phyloP scores from a whole-genome alignment of 441 rosid genomes.

The Croton laevigatus region DNA sequence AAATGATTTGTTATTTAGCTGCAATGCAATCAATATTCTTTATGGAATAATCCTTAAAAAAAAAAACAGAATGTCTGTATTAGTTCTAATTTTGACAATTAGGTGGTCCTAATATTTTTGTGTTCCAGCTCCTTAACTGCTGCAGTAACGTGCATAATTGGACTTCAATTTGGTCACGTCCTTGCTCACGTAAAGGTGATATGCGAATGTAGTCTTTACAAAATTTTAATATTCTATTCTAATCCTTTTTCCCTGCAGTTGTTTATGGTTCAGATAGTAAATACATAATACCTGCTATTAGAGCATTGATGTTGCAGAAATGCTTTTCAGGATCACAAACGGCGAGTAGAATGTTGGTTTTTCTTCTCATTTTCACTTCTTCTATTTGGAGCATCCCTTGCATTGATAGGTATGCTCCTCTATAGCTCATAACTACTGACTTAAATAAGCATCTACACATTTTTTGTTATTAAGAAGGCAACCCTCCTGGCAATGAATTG shows the following conservation, averaged over 20 bases:
- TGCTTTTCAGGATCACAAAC: conserved; percentile 30
- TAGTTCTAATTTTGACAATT: neutral
- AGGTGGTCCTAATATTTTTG: neutral
- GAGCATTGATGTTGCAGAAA: neutral
- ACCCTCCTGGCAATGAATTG: neutral
- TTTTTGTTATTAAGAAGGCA: neutral
- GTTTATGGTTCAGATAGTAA: neutral
- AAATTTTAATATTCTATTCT: neutral
- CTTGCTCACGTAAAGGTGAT: conserved; percentile 31
- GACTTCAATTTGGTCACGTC: conserved; percentile 35
- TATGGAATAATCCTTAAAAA: neutral
- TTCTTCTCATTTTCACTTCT: conserved; percentile 23
- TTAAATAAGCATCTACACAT: neutral
- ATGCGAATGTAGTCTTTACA: neutral
- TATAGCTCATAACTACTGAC: neutral
- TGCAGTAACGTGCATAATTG: conserved; percentile 32
- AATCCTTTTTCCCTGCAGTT: neutral
- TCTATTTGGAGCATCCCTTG: conserved; percentile 22
- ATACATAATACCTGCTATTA: neutral
- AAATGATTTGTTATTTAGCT: no score
- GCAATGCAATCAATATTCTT: neutral
- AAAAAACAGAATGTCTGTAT: neutral
- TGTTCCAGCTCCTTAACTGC: conserved; percentile 30
- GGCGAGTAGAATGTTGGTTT: conserved; percentile 25
- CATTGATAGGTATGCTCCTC: conserved; percentile 20